Percentiles rank a stretch among this genome's conserved stretches.
Conservation (phyloP, 1,284 basidiomycete species). For the Austropuccinia psidii region DNA sequence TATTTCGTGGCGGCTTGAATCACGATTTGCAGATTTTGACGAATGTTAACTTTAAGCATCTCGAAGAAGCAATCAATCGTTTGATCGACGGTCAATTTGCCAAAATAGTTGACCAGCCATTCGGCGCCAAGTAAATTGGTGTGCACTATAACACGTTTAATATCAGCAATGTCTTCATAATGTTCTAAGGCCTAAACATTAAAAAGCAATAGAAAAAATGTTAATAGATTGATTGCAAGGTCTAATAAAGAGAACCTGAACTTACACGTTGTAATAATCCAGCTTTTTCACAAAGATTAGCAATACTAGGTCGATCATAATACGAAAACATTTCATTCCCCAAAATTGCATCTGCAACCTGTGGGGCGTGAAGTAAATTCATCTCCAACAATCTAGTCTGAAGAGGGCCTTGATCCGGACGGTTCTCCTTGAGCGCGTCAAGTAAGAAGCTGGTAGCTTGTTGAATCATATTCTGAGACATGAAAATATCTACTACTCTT, state of each 20-base stretch:
- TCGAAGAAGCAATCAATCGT: constrained; percentile 93
- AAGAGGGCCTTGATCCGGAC: constrained; percentile 89
- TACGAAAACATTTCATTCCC: constrained; percentile 99
- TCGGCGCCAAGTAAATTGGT: constrained; percentile 78
- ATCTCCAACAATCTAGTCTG: constrained; percentile 97
- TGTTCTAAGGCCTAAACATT: constrained; percentile 80
- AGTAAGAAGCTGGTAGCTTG: constrained; percentile 97
- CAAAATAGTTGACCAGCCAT: constrained; percentile 99
- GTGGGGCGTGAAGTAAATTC: constrained; percentile 95
- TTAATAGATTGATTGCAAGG: constrained; percentile 51
- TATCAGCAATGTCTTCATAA: constrained; percentile 93
- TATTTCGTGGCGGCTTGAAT: constrained; percentile 99
- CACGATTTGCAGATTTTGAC: constrained; percentile 93
- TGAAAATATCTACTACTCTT: constrained; percentile 93
- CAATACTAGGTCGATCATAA: constrained; percentile 92
- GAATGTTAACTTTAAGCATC: constrained; percentile 95
- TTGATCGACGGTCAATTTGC: constrained; percentile 95
- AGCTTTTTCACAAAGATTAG: constrained; percentile 97
- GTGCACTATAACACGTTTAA: constrained; percentile 96
- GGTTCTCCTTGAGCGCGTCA: constrained; percentile 99
- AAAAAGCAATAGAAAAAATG: background rate
- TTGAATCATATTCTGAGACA: constrained; percentile 99
- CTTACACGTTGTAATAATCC: constrained; percentile 72
- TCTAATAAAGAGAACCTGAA: background rate
- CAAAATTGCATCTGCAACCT: constrained; percentile 97